Base-by-base conservation (phyloP, 2,329 filamentous ascomycete species). In the Verticillium tricorpus region DNA sequence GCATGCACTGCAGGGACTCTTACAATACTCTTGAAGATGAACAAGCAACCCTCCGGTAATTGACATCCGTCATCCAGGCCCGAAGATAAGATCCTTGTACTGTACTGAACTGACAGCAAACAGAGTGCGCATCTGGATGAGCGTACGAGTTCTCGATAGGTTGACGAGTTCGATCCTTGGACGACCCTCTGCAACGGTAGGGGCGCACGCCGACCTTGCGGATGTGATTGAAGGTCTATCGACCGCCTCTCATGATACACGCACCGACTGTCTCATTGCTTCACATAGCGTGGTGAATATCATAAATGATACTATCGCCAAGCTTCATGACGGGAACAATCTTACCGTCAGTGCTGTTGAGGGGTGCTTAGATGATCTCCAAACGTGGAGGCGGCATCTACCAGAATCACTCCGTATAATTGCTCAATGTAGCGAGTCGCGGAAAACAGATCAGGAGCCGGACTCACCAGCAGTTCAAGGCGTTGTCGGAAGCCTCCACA, bases 401-500 rank as follows among this genome's bases (percentile, higher is more conserved):
- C 82, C 81, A 0, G 68, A 69, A 22, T 73, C 69, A 32, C 66
- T 74, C 4, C n/a, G 19, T 1, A 25, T 7, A 8, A 5, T 17
- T 40, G 34, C 34, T 5, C 9, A 14, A 35, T 35, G 37, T 40
- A 40, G 12, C 17, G 37, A n/a, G 3, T 12, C 14, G 5, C 35
- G 35, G 5, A 40, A 15, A 15, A 5, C 37, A 17, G 17, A n/a
- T 7, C 37, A 7, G 15, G 6, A 40, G 6, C 6, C 60, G 70
- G 56, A 31, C 68, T 40, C 68, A 69, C 6, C 14, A 15, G 37
- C 37, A 12, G 34, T 11, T 19, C 58, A 22, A 15, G 74, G 73
- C 0, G 75, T 77, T 2, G 76, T 84, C 35, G 80, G 78, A 1
- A 83, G 78, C 28, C 73, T 85, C 3, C 83, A 86, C 59, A 77